Evolutionary conservation across 2,329 filamentous ascomycete genomes (phyloP).

Genomic region (Fusarium penzigii): DNA sequence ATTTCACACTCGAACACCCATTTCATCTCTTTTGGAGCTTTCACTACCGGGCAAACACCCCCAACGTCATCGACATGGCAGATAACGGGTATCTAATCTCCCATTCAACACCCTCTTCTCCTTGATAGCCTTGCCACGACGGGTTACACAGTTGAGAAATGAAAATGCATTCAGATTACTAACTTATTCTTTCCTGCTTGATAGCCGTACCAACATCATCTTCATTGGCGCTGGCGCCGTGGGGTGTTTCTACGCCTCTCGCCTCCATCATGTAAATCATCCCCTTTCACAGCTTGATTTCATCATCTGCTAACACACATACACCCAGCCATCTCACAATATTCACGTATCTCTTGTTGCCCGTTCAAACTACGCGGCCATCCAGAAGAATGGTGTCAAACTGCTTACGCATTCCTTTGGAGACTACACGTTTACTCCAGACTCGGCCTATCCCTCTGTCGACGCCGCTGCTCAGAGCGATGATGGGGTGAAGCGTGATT

Average conservation of each 20-base stretch:
- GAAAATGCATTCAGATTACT: conserved; percentile 3
- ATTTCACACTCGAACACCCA: not conserved
- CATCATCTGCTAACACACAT: conserved; percentile 6
- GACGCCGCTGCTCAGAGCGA: conserved; percentile 48
- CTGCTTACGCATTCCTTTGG: conserved; percentile 68
- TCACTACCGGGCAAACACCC: not conserved
- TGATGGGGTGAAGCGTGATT: conserved; percentile 26
- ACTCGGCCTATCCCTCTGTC: conserved; percentile 63
- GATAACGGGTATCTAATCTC: conserved; percentile 15
- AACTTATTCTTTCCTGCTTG: conserved; percentile 2
- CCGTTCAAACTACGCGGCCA: conserved; percentile 70
- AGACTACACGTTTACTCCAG: conserved; percentile 63
- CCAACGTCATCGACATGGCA: conserved; percentile 13
- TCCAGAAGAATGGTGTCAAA: conserved; percentile 61
- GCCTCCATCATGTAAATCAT: conserved; percentile 58
- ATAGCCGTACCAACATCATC: conserved; percentile 52
- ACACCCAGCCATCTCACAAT: conserved; percentile 46
- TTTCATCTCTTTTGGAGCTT: not conserved
- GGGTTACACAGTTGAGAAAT: not conserved
- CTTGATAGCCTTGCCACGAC: too few species aligned
- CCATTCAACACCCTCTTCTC: not conserved
- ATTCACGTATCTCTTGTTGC: conserved; percentile 69
- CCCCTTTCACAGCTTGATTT: not conserved
- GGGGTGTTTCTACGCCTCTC: conserved; percentile 71
- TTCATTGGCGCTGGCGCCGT: conserved; percentile 73